phyloP scores from a whole-genome alignment of 306 rosid genomes.

The Lupinus albus region DNA sequence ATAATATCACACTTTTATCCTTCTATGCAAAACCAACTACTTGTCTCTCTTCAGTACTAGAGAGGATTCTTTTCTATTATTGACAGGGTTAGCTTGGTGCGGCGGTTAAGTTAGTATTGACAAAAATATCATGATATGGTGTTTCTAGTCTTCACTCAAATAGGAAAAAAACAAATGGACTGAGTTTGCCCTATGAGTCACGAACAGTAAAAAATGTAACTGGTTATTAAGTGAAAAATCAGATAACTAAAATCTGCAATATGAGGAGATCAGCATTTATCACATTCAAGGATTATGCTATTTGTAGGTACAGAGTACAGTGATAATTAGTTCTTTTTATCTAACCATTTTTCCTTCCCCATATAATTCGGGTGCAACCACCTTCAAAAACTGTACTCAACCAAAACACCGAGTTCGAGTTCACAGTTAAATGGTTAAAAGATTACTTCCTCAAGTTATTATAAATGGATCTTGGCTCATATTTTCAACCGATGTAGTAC shows the following conservation, averaged over 20 bases:
- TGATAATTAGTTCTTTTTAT: background rate
- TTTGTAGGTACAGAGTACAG: background rate
- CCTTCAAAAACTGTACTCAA: background rate
- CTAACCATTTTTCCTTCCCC: conserved; percentile 1
- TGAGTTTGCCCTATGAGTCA: background rate
- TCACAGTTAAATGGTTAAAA: background rate
- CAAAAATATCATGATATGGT: background rate
- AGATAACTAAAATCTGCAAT: background rate
- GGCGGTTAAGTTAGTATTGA: background rate
- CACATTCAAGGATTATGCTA: background rate
- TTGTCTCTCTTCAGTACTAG: too few relatives aligned
- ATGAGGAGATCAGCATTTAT: background rate
- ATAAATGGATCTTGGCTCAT: too few relatives aligned
- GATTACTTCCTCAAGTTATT: background rate
- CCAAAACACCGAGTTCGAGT: background rate
- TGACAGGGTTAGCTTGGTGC: too few relatives aligned
- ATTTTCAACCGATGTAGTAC: too few relatives aligned
- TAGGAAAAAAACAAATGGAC: background rate
- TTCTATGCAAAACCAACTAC: too few relatives aligned
- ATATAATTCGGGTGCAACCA: background rate
- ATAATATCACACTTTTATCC: too few relatives aligned
- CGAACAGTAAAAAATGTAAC: background rate
- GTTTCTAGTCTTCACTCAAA: background rate
- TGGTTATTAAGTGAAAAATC: background rate
- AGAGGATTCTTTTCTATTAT: too few relatives aligned